Conservation (phyloP, 1,139 yeast genomes). For the Yamadazyma buinensis region DNA sequence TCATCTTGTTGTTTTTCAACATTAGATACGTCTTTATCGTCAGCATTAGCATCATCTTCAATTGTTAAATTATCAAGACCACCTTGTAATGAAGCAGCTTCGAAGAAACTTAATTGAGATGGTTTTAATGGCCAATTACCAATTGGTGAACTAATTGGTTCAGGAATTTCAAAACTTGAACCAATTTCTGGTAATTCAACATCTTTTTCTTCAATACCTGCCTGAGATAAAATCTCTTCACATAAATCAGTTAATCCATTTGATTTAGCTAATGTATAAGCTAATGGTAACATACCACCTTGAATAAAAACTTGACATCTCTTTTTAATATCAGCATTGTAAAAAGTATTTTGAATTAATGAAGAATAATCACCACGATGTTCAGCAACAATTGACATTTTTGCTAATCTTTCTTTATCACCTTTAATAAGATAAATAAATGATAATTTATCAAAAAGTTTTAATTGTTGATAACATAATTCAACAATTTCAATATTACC, state of each 20-base stretch:
- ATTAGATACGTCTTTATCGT: neutral
- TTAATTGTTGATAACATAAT: conserved; percentile 82
- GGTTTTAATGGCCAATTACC: conserved; percentile 81
- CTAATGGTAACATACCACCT: conserved; percentile 82
- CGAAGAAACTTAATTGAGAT: conserved; percentile 74
- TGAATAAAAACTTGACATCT: conserved; percentile 73
- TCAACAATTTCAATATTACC: conserved; percentile 88
- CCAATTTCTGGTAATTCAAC: conserved; percentile 62
- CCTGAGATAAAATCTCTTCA: conserved; percentile 61
- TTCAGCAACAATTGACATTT: conserved; percentile 89
- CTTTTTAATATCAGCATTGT: conserved; percentile 69
- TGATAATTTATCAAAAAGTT: conserved; percentile 82
- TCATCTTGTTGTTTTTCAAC: conserved; percentile 15
- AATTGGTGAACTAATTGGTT: conserved; percentile 43
- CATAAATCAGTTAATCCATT: conserved; percentile 80
- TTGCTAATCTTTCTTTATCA: conserved; percentile 65
- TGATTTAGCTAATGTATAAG: conserved; percentile 88
- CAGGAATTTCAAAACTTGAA: conserved; percentile 39
- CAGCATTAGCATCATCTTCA: conserved; percentile 35
- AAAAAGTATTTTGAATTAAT: conserved; percentile 78
- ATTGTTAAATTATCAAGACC: conserved; percentile 63
- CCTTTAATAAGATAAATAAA: conserved; percentile 86
- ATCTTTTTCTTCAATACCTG: conserved; percentile 63
- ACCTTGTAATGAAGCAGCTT: conserved; percentile 71
- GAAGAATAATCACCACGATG: conserved; percentile 81